Conservation (phyloP, 1,284 basidiomycete species). For the Cutaneotrichosporon spelunceum region DNA sequence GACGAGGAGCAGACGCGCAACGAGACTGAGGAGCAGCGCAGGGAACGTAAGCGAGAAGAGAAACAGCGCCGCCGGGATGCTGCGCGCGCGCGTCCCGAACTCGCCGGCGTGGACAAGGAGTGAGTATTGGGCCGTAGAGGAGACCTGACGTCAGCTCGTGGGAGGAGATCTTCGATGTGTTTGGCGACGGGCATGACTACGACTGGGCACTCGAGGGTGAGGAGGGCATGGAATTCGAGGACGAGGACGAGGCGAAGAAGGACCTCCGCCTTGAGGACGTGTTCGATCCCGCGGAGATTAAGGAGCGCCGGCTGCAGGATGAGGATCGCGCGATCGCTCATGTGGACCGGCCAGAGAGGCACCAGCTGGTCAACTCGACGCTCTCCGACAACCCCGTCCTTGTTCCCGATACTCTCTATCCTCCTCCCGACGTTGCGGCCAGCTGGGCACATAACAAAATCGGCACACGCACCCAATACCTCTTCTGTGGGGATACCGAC, state of each 20-base stretch:
- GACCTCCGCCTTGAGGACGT: constrained; percentile 90
- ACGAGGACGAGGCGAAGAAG: constrained; percentile 60
- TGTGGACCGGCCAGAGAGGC: constrained; percentile 90
- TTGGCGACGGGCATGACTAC: constrained; percentile 95
- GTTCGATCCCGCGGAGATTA: constrained; percentile 97
- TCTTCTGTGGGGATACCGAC: constrained; percentile 39
- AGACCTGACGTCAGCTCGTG: constrained; percentile 65
- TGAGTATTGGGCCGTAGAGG: constrained; percentile 53
- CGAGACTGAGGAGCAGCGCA: constrained; percentile 70
- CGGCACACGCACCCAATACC: constrained; percentile 67
- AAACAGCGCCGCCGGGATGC: constrained; percentile 63
- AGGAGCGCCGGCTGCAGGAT: constrained; percentile 83
- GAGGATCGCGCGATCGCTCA: constrained; percentile 90
- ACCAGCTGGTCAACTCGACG: constrained; percentile 88
- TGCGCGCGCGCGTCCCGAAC: constrained; percentile 66
- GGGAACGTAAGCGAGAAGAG: constrained; percentile 69
- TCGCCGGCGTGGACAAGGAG: constrained; percentile 83
- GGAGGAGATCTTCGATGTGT: constrained; percentile 95
- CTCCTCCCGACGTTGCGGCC: constrained; percentile 67
- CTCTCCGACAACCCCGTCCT: constrained; percentile 67
- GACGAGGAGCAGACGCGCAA: constrained; percentile 55
- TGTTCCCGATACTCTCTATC: constrained; percentile 56
- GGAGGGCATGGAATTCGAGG: constrained; percentile 59
- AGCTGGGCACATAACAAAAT: constrained; percentile 85
- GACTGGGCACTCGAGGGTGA: constrained; percentile 87